phyloP scores from a whole-genome alignment of 2,329 filamentous ascomycete genomes.

The Trichoderma pleuroti region DNA sequence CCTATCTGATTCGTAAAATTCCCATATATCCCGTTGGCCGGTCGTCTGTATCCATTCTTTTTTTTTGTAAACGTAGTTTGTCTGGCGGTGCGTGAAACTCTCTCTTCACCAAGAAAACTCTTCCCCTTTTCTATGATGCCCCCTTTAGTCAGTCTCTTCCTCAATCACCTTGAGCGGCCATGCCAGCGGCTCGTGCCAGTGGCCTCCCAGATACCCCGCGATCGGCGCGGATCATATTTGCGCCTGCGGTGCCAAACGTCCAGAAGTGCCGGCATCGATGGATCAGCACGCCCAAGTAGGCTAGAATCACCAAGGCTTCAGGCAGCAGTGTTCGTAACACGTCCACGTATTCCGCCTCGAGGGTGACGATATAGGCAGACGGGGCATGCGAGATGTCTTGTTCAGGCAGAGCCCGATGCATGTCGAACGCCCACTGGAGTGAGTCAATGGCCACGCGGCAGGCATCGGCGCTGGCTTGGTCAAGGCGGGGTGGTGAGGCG shows the following conservation, averaged over 20 bases:
- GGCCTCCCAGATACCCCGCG: slow-evolving; percentile 31
- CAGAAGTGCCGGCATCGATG: slow-evolving; percentile 39
- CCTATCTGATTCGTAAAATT: not conserved
- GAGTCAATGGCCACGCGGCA: slow-evolving; percentile 30
- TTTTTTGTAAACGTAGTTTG: not conserved
- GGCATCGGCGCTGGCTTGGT: slow-evolving; percentile 26
- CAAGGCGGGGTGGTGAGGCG: slow-evolving; percentile 20
- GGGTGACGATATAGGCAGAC: slow-evolving; percentile 33
- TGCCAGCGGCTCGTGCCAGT: slow-evolving; percentile 33
- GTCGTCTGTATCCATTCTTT: not conserved
- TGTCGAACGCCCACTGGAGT: slow-evolving; percentile 36
- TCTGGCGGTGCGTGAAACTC: not conserved
- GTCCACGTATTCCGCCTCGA: slow-evolving; percentile 35
- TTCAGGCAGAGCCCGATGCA: slow-evolving; percentile 27
- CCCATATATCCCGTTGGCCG: not conserved
- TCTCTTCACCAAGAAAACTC: not conserved
- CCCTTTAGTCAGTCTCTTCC: slow-evolving; percentile 26
- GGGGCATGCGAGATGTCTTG: slow-evolving; percentile 30
- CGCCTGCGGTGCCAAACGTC: slow-evolving; percentile 37
- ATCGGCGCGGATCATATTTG: slow-evolving; percentile 32
- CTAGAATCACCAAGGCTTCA: slow-evolving; percentile 45
- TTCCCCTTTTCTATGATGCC: not conserved
- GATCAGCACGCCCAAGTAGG: slow-evolving; percentile 49
- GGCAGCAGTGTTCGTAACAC: slow-evolving; percentile 35
- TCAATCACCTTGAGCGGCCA: slow-evolving; percentile 35